These are phyloP conservation scores for Fusarium sororula DNA, from an alignment of 2,329 filamentous ascomycete genomes.

Conservation along the genomic window DNA sequence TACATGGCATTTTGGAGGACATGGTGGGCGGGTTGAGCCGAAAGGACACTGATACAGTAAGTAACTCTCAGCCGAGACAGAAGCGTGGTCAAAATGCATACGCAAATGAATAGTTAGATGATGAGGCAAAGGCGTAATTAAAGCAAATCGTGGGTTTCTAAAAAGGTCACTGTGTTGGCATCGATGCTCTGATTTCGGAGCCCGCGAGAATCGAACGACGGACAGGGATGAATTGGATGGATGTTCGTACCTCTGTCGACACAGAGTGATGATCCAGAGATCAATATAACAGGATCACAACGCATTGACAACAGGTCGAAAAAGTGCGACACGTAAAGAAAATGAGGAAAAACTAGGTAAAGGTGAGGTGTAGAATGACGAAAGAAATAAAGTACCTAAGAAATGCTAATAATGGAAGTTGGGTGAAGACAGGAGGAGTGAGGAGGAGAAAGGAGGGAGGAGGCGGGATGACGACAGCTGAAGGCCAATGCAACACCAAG, in stretches of 20 bases:
- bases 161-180: slow-evolving; percentile 6
- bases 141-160: slow-evolving; percentile 2
- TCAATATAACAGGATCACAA: slow-evolving; percentile 5
- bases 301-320: neutral
- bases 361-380: slow-evolving; percentile 9
- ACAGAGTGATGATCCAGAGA: slow-evolving; percentile 3
- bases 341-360: neutral
- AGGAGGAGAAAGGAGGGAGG: slow-evolving; percentile 12
- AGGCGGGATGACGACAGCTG: slow-evolving; percentile 21
- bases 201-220: slow-evolving; percentile 36
- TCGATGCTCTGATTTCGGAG: slow-evolving; percentile 15
- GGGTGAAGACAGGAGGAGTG: neutral
- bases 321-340: neutral
- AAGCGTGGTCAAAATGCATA: neutral
- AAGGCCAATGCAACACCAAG: slow-evolving; percentile 20
- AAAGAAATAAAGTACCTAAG: neutral
- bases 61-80: neutral
- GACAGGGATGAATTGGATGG: slow-evolving; percentile 26
- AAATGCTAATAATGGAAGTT: slow-evolving; percentile 5
- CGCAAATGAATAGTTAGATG: neutral
- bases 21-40: slow-evolving; percentile 4
- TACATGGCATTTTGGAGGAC: slow-evolving; percentile 53
- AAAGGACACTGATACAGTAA: slow-evolving; percentile 3
- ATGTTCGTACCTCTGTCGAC: slow-evolving; percentile 12
- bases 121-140: neutral